These are phyloP conservation scores for Kalmanozyma brasiliensis DNA, from an alignment of 1,284 basidiomycete species.

Conservation along the genomic window DNA sequence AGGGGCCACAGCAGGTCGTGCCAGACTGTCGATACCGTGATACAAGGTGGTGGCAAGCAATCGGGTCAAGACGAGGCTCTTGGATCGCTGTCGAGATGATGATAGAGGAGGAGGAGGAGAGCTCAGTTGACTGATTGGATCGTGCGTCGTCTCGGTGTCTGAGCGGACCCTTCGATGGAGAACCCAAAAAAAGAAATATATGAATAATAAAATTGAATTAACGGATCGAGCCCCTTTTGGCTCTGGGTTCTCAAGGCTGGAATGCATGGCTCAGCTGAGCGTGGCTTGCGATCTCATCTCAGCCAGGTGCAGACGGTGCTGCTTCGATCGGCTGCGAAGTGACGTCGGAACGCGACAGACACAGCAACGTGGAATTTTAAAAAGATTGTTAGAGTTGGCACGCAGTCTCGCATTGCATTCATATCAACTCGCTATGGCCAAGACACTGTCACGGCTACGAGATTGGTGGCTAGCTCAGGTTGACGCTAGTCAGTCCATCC, in stretches of 20 bases:
- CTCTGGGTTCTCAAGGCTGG: too few relatives aligned
- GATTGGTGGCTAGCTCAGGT: slow-evolving; percentile 2
- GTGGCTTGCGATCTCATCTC: slow-evolving; percentile 18
- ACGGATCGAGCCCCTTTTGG: slow-evolving; percentile 3
- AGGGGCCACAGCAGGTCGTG: too few relatives aligned
- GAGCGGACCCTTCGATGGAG: too few relatives aligned
- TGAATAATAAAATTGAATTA: slow-evolving; percentile 5
- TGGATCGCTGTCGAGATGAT: too few relatives aligned
- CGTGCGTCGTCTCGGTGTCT: slow-evolving; percentile 9
- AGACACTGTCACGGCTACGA: not conserved
- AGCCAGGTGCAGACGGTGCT: not conserved
- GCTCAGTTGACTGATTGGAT: too few relatives aligned
- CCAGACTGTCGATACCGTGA: too few relatives aligned
- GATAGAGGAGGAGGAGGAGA: too few relatives aligned
- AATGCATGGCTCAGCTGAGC: not conserved
- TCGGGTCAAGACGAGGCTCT: too few relatives aligned
- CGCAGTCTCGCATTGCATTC: not conserved
- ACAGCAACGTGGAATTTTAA: not conserved
- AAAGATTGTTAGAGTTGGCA: not conserved
- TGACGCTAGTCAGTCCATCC: too few relatives aligned
- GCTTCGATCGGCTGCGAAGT: slow-evolving; percentile 40
- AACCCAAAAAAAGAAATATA: not conserved
- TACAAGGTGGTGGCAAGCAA: too few relatives aligned
- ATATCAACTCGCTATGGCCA: not conserved
- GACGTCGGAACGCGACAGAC: slow-evolving; percentile 31